A percentile compares a stretch with the other conserved stretches of the same genome.
Evolutionary conservation across 1,284 basidiomycete genomes (phyloP).

Genomic region (Microbotryum violaceum): DNA sequence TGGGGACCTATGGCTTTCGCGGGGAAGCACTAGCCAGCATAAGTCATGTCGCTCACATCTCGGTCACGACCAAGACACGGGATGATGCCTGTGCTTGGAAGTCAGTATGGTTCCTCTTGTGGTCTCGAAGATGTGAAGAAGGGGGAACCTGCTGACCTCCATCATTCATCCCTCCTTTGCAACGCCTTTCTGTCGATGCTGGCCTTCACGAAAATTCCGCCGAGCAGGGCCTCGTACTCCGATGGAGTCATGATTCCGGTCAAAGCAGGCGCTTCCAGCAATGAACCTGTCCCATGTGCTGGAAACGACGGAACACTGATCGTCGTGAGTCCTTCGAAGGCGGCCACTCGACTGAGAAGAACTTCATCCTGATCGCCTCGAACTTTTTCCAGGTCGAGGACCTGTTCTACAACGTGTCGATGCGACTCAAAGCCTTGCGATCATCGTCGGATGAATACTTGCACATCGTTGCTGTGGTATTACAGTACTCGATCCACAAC

Average conservation of each 20-base stretch:
- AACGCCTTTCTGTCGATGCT: no score
- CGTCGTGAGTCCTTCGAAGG: constrained; percentile 49
- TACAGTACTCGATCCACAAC: constrained; percentile 90
- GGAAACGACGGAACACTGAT: constrained; percentile 92
- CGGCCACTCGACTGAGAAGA: background rate
- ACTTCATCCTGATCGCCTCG: background rate
- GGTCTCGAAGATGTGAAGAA: background rate
- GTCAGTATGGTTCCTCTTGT: constrained; percentile 47
- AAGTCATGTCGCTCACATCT: constrained; percentile 84
- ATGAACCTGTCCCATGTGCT: constrained; percentile 79
- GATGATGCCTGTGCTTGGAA: constrained; percentile 75
- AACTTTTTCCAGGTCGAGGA: constrained; percentile 65
- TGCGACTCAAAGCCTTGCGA: constrained; percentile 76
- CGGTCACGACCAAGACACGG: constrained; percentile 81
- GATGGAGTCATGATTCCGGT: constrained; percentile 64
- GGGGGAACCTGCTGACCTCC: background rate
- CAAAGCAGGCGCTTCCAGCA: constrained; percentile 55
- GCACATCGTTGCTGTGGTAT: constrained; percentile 85
- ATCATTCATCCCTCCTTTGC: background rate
- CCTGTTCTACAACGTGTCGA: constrained; percentile 89
- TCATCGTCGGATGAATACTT: constrained; percentile 86
- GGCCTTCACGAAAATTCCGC: no score
- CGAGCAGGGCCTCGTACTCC: constrained; percentile 61
- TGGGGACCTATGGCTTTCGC: constrained; percentile 92
- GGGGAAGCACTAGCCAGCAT: constrained; percentile 97